Base-by-base conservation (phyloP, 805 yeast species). In the Saturnispora kantuleensis region DNA sequence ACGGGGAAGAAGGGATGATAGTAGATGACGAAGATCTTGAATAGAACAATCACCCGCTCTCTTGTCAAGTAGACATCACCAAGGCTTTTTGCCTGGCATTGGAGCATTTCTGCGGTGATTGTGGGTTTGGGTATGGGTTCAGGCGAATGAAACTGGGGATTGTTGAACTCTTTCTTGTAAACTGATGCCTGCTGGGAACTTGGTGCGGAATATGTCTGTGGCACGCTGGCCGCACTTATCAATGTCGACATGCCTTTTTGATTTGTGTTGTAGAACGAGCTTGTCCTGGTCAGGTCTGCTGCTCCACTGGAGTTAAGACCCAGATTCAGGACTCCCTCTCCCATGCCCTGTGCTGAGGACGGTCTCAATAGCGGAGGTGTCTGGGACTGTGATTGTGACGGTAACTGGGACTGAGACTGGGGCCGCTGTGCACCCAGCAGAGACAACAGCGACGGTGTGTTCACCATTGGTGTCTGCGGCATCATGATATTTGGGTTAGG, bases 1-100 rank as follows among this genome's bases (percentile, higher is more conserved):
- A 90, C 84, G 0, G 97, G 97, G 39, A 93, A 59, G 41, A 84
- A 79, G 1, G 86, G 84, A 60, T 90, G 97, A 57, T 93, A 90
- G 48, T 76, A 69, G n/a, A 68, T 64, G 3, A 79, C 81, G 58
- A 79, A 90, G 58, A 86, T 96, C 29, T 66, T 49, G 57, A 70
- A 90, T 10, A 89, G 66, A 10, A 69, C 71, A 39, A 67, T 67
- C 39, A 90, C 87, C 39, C 77, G 77, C 5, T 71, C 73, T 0
- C 85, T 66, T 0, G 76, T 62, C 42, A 90, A 64, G 3, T 77
- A 66, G 3, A 89, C 72, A 8, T 79, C 78, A 30, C 88, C 95
- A 32, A 86, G 62, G 4, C 80, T 64, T 56, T 89, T 87, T 5
- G 89, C 80, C 26, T 75, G 63, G 56, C 94, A 84, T 4, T 44